These are phyloP conservation scores for Hanseniaspora vineae DNA, from an alignment of 805 yeast genomes.

Conservation along the genomic window DNA sequence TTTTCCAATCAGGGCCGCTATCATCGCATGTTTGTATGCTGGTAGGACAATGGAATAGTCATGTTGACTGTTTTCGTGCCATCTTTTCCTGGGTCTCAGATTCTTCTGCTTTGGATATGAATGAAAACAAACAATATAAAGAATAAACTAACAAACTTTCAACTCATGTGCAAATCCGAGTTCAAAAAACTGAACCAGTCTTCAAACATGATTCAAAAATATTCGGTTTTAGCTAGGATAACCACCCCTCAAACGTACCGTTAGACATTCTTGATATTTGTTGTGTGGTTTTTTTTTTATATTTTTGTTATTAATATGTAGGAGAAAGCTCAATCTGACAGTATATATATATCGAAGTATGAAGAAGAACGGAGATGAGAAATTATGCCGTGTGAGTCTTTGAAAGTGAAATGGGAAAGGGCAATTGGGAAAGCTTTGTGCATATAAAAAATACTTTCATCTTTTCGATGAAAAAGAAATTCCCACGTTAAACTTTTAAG, in stretches of 20 bases:
- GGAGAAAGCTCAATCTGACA: too few relatives aligned
- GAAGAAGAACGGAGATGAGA: too few relatives aligned
- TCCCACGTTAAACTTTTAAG: too few relatives aligned
- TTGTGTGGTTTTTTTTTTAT: constrained; percentile 7
- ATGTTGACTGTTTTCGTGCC: background rate
- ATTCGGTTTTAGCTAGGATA: constrained; percentile 25
- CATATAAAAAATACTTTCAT: too few relatives aligned
- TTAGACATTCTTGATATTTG: constrained; percentile 25
- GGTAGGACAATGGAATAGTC: background rate
- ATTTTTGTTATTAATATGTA: too few relatives aligned
- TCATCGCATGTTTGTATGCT: background rate
- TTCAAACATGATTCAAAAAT: background rate
- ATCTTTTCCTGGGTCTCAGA: background rate
- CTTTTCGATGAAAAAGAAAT: too few relatives aligned
- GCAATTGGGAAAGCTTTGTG: too few relatives aligned
- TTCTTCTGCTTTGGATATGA: background rate
- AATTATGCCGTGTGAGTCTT: too few relatives aligned
- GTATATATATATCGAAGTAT: too few relatives aligned
- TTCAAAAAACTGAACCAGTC: background rate
- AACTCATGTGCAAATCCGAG: background rate
- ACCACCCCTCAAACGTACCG: constrained; percentile 29
- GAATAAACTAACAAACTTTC: background rate
- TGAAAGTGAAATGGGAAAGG: too few relatives aligned
- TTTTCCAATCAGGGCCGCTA: background rate
- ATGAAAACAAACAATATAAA: background rate